A percentile compares a stretch with the other conserved stretches of the same genome.
Conservation (phyloP, 202 grass and related monocot species). For the Cymbopogon flexuosus region DNA sequence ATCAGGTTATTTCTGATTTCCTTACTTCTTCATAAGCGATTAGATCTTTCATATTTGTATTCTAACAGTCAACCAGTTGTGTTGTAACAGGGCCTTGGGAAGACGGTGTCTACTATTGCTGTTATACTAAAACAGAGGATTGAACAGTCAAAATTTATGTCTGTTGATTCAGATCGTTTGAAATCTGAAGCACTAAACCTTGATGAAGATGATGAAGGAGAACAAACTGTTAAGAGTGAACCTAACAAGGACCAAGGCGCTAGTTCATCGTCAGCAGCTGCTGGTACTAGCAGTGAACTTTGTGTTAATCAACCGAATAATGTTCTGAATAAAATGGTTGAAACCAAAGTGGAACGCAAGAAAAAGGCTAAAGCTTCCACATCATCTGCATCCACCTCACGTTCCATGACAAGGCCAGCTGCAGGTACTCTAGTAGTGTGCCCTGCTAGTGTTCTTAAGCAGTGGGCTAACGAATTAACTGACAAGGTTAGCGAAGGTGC, state of each 20-base stretch:
- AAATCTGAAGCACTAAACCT: constrained; percentile 89
- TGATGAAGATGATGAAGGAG: constrained; percentile 78
- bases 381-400: constrained; percentile 33
- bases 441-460: constrained; percentile 88
- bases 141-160: constrained; percentile 74
- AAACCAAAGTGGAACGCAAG: constrained; percentile 38
- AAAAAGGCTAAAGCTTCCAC: constrained; percentile 37
- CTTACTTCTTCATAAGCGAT: neutral
- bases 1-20: constrained; percentile 67
- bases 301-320: constrained; percentile 9
- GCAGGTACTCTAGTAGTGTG: constrained; percentile 94
- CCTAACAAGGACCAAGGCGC: constrained; percentile 37
- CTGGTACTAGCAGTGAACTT: constrained; percentile 19
- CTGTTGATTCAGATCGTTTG: constrained; percentile 59
- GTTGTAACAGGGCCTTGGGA: constrained; percentile 81
- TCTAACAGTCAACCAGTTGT: constrained; percentile 36
- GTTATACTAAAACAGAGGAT: constrained; percentile 83
- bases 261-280: constrained; percentile 35
- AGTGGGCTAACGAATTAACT: constrained; percentile 76
- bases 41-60: constrained; percentile 21
- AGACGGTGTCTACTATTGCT: constrained; percentile 92
- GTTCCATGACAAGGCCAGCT: constrained; percentile 58
- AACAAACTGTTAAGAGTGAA: constrained; percentile 33
- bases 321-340: constrained; percentile 21
- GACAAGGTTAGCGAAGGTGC: constrained; percentile 70